Percentiles rank a stretch among this genome's conserved stretches.
phyloP scores from a whole-genome alignment of 306 rosid genomes.

The Crotalaria pallida region DNA sequence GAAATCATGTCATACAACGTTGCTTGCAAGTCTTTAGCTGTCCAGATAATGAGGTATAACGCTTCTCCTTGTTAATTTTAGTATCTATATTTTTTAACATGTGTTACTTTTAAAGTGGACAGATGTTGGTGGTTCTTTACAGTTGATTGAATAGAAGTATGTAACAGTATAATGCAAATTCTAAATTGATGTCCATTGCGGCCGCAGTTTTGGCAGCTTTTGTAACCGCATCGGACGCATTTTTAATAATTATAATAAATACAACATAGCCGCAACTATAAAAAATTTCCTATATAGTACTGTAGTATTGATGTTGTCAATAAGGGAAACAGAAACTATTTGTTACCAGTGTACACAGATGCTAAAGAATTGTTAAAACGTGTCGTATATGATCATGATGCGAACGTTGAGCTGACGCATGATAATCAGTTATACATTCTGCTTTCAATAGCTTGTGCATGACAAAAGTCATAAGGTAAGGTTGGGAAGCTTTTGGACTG shows the following conservation, averaged over 20 bases:
- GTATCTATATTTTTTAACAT: background rate
- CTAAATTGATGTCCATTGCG: no score
- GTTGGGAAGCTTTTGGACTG: background rate
- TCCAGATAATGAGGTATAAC: constrained; percentile 54
- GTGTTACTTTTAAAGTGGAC: background rate
- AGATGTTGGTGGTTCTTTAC: background rate
- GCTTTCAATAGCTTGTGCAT: background rate
- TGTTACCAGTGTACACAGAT: no score
- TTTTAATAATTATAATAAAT: no score
- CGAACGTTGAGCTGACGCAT: background rate
- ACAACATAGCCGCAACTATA: no score
- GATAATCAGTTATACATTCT: background rate
- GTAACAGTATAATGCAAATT: background rate
- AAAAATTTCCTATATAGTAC: background rate
- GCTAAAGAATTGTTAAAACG: background rate
- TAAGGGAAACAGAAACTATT: background rate
- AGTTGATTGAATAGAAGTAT: background rate
- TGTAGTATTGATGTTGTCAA: background rate
- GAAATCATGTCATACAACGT: constrained; percentile 62
- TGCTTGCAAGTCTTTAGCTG: constrained; percentile 54
- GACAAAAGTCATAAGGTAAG: background rate
- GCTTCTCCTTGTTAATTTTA: background rate
- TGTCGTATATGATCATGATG: background rate
- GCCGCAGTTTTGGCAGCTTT: no score
- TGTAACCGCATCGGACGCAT: no score